Evolutionary conservation across 306 rosid genomes (phyloP), one percentile per base, ranked within the genome.

Genomic region (Mucuna pruriens): DNA sequence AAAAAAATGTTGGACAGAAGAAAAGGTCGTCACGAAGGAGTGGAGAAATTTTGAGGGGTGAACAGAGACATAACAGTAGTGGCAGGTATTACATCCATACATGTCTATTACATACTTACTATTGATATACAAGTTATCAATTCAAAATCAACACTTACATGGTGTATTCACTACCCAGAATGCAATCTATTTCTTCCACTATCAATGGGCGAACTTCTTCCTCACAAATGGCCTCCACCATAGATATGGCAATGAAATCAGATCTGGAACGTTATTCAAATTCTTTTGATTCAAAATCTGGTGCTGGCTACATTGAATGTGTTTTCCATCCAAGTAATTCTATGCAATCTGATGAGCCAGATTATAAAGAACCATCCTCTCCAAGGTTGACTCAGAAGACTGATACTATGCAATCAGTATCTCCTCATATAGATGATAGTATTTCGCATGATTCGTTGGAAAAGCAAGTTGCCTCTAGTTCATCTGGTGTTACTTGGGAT

Each of bases 401-500:
- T 16, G 86, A 82, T 76, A 70, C 79, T 46, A 51, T 76, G 82
- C 85, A 82, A 69, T 80, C 93, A 58, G 82, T 71, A 63, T 88
- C 86, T 74, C 82, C 85, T 54, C 85, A 77, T 77, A 63, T 77
- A 23, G 87, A 87, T 82, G 96, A 88, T 77, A 79, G 71, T 81
- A 77, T 87, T 88, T 85, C 84, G 25, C 80, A 78, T 20, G 76
- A 81, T 86, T 85, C 88, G 51, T 58, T 83, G 82, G 94, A 83
- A 64, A 92, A 90, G 79, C 84, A 82, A 77, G 77, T 82, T 75
- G 92, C 89, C 73, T 91, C 89, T n/a, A 57, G 86, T 79, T 79
- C 91, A 44, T 91, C 92, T 52, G 87, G 92, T 88, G 96, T 94
- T 71, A 90, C 91, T 34, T 93, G 98, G 97, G 98, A 93, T 77